A percentile compares a stretch with the other conserved stretches of the same genome.
Conservation (phyloP, 1,139 yeast genomes). For the Taphrina deformans region DNA sequence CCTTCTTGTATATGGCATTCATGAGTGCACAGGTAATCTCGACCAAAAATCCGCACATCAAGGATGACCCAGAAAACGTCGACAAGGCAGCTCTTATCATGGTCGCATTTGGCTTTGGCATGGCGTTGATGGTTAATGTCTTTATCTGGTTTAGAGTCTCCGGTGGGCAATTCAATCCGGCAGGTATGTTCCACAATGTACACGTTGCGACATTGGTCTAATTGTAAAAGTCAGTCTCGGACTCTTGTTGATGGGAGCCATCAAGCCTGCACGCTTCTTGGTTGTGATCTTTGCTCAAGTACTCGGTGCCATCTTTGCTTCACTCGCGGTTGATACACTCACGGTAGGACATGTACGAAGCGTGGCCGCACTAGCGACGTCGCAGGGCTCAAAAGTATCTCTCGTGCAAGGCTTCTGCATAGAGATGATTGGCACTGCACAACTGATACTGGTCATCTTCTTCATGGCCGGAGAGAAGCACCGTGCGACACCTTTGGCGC, state of each 20-base stretch:
- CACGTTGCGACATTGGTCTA: neutral
- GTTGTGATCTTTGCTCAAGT: conserved; percentile 68
- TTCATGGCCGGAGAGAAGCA: conserved; percentile 84
- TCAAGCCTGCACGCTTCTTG: conserved; percentile 69
- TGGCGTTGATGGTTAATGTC: conserved; percentile 75
- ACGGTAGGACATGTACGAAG: conserved; percentile 19
- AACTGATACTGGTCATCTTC: conserved; percentile 72
- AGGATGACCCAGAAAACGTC: neutral
- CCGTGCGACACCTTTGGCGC: conserved; percentile 25
- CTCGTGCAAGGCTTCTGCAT: conserved; percentile 69
- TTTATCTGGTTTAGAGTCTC: conserved; percentile 75
- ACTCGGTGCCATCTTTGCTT: conserved; percentile 88
- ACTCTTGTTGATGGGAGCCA: conserved; percentile 67
- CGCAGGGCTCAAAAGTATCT: conserved; percentile 36
- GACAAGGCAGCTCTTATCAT: conserved; percentile 60
- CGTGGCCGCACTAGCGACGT: neutral
- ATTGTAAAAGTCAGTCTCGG: conserved; percentile 43
- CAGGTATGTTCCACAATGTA: neutral
- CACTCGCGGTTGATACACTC: conserved; percentile 56
- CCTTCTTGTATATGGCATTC: conserved; percentile 79
- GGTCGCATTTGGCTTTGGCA: conserved; percentile 76
- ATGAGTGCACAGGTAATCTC: conserved; percentile 57
- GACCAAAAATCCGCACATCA: conserved; percentile 3
- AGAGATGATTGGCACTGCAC: conserved; percentile 74
- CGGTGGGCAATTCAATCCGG: conserved; percentile 58